phyloP scores from a whole-genome alignment of 2,329 filamentous ascomycete genomes.

The Cladosporium cucumerinum region DNA sequence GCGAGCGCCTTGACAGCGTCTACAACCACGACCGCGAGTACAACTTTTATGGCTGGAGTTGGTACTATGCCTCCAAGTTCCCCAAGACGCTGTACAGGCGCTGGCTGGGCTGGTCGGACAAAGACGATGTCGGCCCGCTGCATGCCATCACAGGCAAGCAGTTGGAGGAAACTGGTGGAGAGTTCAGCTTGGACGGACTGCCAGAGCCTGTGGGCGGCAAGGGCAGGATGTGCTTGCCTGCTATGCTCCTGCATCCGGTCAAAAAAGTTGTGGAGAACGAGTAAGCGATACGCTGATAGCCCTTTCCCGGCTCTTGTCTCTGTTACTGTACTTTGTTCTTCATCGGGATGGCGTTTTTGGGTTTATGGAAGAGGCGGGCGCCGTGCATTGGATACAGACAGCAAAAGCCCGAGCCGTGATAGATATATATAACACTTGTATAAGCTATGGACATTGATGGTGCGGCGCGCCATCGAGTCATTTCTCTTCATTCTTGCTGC shows the following conservation, averaged over 20 bases:
- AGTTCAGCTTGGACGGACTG: conserved; percentile 25
- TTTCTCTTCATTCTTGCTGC: background rate
- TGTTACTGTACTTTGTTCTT: background rate
- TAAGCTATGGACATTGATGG: background rate
- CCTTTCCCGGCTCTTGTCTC: background rate
- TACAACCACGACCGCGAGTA: conserved; percentile 70
- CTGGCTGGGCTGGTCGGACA: conserved; percentile 80
- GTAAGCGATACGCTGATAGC: background rate
- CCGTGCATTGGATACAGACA: background rate
- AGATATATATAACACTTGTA: background rate
- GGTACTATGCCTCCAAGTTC: conserved; percentile 89
- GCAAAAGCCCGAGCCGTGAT: background rate
- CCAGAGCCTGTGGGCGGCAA: conserved; percentile 53
- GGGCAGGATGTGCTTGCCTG: conserved; percentile 49
- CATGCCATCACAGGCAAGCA: conserved; percentile 56
- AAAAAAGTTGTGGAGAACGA: conserved; percentile 46
- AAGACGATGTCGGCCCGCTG: conserved; percentile 73
- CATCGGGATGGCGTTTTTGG: background rate
- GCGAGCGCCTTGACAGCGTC: conserved; percentile 40
- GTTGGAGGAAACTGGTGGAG: conserved; percentile 33
- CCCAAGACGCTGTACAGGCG: conserved; percentile 75
- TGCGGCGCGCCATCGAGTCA: background rate
- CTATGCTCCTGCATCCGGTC: conserved; percentile 48
- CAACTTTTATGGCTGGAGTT: conserved; percentile 81
- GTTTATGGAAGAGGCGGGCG: background rate